Evolutionary conservation across 2,329 filamentous ascomycete species (phyloP).

Genomic region (Aspergillus latus): DNA sequence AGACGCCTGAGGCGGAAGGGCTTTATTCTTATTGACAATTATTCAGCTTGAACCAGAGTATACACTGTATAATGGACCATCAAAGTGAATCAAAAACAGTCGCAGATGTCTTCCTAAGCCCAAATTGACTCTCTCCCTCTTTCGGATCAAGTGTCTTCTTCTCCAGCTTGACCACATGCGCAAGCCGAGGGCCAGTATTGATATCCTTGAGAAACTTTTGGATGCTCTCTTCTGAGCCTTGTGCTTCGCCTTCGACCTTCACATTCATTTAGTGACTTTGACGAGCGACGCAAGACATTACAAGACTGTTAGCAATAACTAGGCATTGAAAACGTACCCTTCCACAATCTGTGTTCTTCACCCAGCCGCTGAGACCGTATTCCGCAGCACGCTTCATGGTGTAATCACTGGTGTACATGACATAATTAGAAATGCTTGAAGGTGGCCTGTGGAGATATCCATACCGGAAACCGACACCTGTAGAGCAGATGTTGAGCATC

Average conservation of each 20-base stretch:
- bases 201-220: conserved; percentile 72
- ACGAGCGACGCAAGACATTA: background rate
- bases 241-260: conserved; percentile 86
- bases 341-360: conserved; percentile 49
- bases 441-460: background rate
- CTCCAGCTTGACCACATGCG: conserved; percentile 73
- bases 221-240: conserved; percentile 67
- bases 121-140: conserved; percentile 68
- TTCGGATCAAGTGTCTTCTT: conserved; percentile 62
- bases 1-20: background rate
- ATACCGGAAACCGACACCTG: conserved; percentile 39
- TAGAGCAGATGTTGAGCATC: conserved; percentile 1
- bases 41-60: background rate
- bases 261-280: background rate
- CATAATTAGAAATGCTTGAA: background rate
- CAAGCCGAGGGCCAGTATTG: conserved; percentile 68
- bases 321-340: conserved; percentile 32
- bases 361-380: conserved; percentile 50
- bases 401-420: conserved; percentile 35
- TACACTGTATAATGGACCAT: background rate
- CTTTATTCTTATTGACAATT: background rate
- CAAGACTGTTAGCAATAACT: background rate
- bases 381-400: conserved; percentile 45
- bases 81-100: conserved; percentile 25
- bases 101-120: conserved; percentile 44